These are phyloP conservation scores for Vaccinium vitisidaea DNA, from an alignment of 148 eudicot genomes.

Conservation along the genomic window DNA sequence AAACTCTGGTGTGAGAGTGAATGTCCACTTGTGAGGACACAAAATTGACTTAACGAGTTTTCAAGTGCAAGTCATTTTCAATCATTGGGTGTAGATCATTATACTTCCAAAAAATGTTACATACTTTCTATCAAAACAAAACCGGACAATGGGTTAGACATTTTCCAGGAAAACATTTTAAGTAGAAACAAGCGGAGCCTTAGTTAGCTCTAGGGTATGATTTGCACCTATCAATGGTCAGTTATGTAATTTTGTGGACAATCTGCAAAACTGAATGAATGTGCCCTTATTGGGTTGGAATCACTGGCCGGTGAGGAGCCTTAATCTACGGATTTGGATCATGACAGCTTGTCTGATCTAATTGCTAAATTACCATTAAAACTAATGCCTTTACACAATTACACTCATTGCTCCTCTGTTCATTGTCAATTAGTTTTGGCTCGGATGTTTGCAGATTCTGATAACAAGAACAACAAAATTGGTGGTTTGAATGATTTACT, in stretches of 20 bases:
- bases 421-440: background rate
- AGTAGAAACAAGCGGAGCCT: background rate
- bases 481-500: background rate
- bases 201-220: background rate
- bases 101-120: too few relatives aligned
- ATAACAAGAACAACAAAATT: background rate
- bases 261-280: background rate
- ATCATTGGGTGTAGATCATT: background rate
- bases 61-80: background rate
- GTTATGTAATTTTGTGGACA: background rate
- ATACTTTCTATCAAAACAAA: background rate
- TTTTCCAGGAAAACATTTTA: background rate
- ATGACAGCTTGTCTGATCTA: background rate
- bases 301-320: background rate
- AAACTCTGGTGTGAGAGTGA: background rate
- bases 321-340: background rate
- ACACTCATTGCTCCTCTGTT: background rate
- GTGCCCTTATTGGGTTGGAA: background rate
- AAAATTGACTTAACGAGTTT: background rate
- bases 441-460: background rate
- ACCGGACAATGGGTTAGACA: background rate
- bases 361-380: background rate
- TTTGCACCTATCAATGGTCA: background rate
- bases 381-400: background rate
- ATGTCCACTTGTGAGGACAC: background rate